Evolutionary conservation across 768 basidiomycete genomes (phyloP).

Genomic region (Leccinum olivaceopallidum): DNA sequence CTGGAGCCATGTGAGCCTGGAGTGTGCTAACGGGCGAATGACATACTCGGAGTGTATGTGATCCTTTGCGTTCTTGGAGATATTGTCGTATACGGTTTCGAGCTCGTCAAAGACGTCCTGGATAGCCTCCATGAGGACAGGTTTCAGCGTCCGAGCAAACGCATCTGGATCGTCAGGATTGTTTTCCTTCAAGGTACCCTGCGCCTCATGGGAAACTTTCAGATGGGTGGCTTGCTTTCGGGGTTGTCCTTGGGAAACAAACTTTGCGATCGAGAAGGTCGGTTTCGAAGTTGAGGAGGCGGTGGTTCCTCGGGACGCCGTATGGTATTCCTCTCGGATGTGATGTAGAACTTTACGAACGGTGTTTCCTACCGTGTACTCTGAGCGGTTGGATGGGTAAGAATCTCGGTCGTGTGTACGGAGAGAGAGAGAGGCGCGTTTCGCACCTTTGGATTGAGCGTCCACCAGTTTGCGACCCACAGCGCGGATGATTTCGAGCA

Average conservation of each 20-base stretch:
- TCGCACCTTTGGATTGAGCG: constrained; percentile 91
- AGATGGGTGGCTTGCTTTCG: constrained; percentile 41
- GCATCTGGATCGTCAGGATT: constrained; percentile 78
- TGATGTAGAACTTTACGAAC: constrained; percentile 91
- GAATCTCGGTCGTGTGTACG: constrained; percentile 2
- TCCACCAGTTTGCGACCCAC: constrained; percentile 83
- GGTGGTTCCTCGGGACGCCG: constrained; percentile 58
- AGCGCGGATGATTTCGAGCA: constrained; percentile 73
- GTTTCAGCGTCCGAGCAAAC: constrained; percentile 78
- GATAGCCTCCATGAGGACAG: constrained; percentile 95
- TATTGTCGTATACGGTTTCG: constrained; percentile 93
- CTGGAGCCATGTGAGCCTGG: constrained; percentile 41
- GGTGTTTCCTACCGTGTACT: constrained; percentile 94
- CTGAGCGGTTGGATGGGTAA: constrained; percentile 40
- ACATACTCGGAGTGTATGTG: constrained; percentile 98
- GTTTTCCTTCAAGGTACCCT: constrained; percentile 62
- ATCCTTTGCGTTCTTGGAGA: constrained; percentile 91
- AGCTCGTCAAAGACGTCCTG: constrained; percentile 96
- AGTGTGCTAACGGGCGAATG: background rate
- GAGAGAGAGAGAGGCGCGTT: background rate
- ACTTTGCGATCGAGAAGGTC: constrained; percentile 76
- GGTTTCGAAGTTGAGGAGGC: constrained; percentile 38
- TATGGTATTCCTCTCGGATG: constrained; percentile 92
- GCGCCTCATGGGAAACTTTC: constrained; percentile 47
- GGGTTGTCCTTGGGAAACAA: constrained; percentile 80